Percentiles rank a stretch among this genome's conserved stretches.
phyloP scores from a whole-genome alignment of 768 basidiomycete genomes.

The Leccinum rimulosum region DNA sequence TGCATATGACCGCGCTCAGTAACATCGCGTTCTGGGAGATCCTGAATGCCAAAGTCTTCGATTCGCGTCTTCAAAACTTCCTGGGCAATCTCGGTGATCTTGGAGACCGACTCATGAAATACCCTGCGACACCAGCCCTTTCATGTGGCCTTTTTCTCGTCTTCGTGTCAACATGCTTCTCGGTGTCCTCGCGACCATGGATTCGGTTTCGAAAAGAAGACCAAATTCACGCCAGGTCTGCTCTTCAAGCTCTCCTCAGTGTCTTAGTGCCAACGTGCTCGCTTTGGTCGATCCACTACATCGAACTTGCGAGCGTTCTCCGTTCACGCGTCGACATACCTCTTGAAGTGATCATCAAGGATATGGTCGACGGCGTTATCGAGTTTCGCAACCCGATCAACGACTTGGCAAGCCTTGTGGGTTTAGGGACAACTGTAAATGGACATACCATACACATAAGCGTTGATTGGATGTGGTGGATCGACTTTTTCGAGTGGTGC shows the following conservation, averaged over 20 bases:
- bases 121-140: not conserved
- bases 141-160: slow-evolving; percentile 10
- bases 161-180: slow-evolving; percentile 6
- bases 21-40: slow-evolving; percentile 5
- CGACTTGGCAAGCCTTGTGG: slow-evolving; percentile 40
- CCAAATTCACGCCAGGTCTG: slow-evolving; percentile 13
- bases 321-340: slow-evolving; percentile 32
- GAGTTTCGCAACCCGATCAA: slow-evolving; percentile 42
- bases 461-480: slow-evolving; percentile 34
- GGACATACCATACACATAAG: slow-evolving; percentile 38
- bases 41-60: not conserved
- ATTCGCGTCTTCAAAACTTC: not conserved
- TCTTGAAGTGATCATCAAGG: slow-evolving; percentile 35
- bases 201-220: slow-evolving; percentile 3
- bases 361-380: slow-evolving; percentile 37
- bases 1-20: slow-evolving; percentile 6
- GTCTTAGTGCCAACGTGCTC: slow-evolving; percentile 44
- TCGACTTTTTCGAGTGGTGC: slow-evolving; percentile 37
- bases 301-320: slow-evolving; percentile 25
- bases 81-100: not conserved
- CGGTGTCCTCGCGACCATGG: slow-evolving; percentile 6
- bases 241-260: slow-evolving; percentile 38
- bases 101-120: not conserved
- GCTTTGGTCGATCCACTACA: slow-evolving; percentile 44
- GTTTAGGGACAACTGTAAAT: slow-evolving; percentile 31